Evolutionary conservation across 2,329 filamentous ascomycete genomes (phyloP).

Genomic region (Scleromitrula shiraiana): DNA sequence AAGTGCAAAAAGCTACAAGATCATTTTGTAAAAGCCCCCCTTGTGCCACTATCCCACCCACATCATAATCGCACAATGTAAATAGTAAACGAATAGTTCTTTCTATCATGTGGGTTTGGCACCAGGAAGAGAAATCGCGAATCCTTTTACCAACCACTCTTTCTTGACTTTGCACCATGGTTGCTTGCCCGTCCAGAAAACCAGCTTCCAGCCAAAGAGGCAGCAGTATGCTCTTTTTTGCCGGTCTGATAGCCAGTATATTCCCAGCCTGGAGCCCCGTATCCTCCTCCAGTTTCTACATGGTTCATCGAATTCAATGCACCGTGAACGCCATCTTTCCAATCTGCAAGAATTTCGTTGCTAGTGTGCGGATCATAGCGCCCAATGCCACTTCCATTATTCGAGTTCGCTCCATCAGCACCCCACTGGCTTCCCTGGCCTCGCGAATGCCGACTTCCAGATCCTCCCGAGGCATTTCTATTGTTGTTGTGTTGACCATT

Average conservation of each 20-base stretch:
- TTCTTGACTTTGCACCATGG: background rate
- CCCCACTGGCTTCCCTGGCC: slow-evolving; percentile 2
- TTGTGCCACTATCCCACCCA: too few species aligned
- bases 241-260: background rate
- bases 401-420: slow-evolving; percentile 2
- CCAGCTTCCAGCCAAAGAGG: slow-evolving; percentile 4
- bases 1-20: too few species aligned
- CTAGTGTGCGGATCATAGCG: background rate
- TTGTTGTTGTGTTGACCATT: background rate
- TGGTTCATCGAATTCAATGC: background rate
- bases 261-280: background rate
- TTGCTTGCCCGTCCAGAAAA: background rate
- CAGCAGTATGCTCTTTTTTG: background rate
- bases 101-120: too few species aligned
- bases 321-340: background rate
- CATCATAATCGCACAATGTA: too few species aligned
- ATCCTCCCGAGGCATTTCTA: background rate
- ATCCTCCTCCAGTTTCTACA: background rate
- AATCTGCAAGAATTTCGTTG: background rate
- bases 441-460: background rate
- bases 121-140: background rate
- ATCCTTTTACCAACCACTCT: background rate
- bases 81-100: too few species aligned
- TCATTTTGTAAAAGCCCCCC: too few species aligned
- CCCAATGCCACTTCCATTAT: background rate